These are phyloP conservation scores for Mycena belliarum DNA, from an alignment of 768 basidiomycete genomes.

Conservation along the genomic window DNA sequence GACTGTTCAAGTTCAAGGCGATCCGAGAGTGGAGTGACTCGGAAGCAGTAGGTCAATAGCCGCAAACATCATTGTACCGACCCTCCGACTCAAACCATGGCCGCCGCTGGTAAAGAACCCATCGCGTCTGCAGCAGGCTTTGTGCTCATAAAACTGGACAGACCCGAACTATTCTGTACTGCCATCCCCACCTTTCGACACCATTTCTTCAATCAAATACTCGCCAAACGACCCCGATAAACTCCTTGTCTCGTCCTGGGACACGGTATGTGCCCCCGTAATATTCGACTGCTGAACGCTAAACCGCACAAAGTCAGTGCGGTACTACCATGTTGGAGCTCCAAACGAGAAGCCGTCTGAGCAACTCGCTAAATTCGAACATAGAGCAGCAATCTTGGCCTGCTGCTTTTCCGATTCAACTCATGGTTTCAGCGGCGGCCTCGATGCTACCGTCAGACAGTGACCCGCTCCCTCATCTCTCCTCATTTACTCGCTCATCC, in stretches of 20 bases:
- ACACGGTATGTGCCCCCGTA: constrained; percentile 49
- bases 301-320: constrained; percentile 33
- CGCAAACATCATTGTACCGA: not conserved
- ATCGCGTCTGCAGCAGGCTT: not conserved
- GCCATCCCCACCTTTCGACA: constrained; percentile 79
- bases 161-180: constrained; percentile 35
- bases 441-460: constrained; percentile 84
- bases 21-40: too few species aligned
- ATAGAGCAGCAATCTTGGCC: constrained; percentile 86
- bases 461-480: constrained; percentile 35
- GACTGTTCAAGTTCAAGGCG: too few species aligned
- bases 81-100: not conserved
- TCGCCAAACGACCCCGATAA: constrained; percentile 79
- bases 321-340: constrained; percentile 58
- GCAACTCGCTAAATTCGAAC: constrained; percentile 80
- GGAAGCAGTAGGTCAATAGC: too few species aligned
- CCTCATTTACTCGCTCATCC: not conserved
- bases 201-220: constrained; percentile 78
- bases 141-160: not conserved
- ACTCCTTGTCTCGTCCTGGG: constrained; percentile 89
- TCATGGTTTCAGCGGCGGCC: constrained; percentile 81
- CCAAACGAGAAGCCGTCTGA: constrained; percentile 62
- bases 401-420: constrained; percentile 70
- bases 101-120: not conserved
- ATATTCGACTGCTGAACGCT: constrained; percentile 2